Percentiles rank a stretch among this genome's conserved stretches.
Conservation (phyloP, 1,284 basidiomycete species). For the Boletellus sp. region DNA sequence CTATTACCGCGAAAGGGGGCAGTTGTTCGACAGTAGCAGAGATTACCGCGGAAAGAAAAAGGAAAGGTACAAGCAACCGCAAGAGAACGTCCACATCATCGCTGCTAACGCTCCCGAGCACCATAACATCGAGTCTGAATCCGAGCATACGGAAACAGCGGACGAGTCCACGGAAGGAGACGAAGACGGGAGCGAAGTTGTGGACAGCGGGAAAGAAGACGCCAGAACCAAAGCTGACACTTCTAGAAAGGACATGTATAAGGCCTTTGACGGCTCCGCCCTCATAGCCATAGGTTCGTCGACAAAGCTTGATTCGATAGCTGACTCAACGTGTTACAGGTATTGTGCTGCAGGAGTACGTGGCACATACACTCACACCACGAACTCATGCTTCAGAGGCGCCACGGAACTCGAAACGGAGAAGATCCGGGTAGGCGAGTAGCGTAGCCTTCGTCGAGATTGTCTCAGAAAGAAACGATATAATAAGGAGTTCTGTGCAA, state of each 20-base stretch:
- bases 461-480: neutral
- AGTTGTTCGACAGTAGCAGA: conserved; percentile 50
- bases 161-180: conserved; percentile 22
- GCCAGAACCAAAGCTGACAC: conserved; percentile 14
- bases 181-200: conserved; percentile 19
- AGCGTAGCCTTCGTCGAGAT: neutral
- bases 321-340: conserved; percentile 38
- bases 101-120: conserved; percentile 10
- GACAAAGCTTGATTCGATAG: neutral
- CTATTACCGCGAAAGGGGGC: conserved; percentile 59
- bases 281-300: conserved; percentile 63
- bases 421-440: conserved; percentile 2
- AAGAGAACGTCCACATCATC: conserved; percentile 25
- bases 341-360: conserved; percentile 65
- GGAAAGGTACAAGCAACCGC: conserved; percentile 7
- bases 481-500: conserved; percentile 9
- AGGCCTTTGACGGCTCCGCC: conserved; percentile 65
- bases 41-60: conserved; percentile 45
- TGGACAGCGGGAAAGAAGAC: conserved; percentile 11
- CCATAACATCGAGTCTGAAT: conserved; percentile 15
- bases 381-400: conserved; percentile 1
- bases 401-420: conserved; percentile 9
- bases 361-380: conserved; percentile 33
- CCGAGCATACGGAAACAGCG: conserved; percentile 18
- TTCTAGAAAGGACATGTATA: conserved; percentile 63